These are phyloP conservation scores for Rubia peregrina DNA, from an alignment of 305 asterid genomes.

Conservation along the genomic window DNA sequence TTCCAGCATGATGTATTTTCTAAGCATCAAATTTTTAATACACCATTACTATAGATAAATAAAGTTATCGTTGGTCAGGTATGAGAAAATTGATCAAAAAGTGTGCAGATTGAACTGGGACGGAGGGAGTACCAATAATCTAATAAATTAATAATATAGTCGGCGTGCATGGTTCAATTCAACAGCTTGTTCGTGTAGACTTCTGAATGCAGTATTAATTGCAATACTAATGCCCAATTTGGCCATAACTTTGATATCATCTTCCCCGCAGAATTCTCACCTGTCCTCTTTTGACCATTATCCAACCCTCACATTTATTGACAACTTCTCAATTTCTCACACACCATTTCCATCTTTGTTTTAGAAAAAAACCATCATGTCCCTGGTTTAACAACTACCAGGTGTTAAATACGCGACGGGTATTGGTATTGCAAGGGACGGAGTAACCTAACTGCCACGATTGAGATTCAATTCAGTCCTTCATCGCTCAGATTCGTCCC, in stretches of 20 bases:
- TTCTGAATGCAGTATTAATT: conserved; percentile 20
- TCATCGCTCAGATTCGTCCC: no score
- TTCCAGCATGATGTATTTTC: no score
- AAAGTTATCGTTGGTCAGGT: no score
- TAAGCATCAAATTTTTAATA: no score
- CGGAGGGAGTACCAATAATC: no score
- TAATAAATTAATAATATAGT: background rate
- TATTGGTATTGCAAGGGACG: no score
- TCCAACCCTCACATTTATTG: conserved; percentile 5
- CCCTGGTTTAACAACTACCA: background rate
- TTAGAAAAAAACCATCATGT: background rate
- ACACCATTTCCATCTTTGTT: background rate
- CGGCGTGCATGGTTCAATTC: background rate
- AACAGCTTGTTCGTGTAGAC: conserved; percentile 24
- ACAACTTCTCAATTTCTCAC: conserved; percentile 4
- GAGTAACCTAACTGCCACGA: no score
- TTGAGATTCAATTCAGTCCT: no score
- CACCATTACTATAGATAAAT: no score
- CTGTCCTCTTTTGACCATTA: conserved; percentile 12
- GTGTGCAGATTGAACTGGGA: no score
- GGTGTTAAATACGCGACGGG: no score
- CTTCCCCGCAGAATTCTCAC: background rate
- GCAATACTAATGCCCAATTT: conserved; percentile 10
- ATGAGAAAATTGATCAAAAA: no score
- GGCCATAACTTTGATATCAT: background rate